Base-by-base conservation (phyloP, 495 filamentous ascomycete genomes). In the Wilcoxina mikolae region DNA sequence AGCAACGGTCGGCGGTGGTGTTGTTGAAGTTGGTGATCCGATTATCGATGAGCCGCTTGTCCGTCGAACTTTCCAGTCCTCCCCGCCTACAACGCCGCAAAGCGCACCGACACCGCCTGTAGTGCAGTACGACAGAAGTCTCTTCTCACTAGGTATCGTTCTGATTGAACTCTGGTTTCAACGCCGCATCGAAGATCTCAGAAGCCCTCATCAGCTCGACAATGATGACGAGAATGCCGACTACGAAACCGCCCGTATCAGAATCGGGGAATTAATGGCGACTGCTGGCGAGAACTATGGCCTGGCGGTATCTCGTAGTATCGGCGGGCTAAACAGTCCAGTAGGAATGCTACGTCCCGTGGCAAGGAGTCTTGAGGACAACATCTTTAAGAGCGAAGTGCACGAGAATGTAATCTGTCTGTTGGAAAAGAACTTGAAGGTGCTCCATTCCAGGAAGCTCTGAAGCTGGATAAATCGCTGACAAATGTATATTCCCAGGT, bases 41-140 rank as follows among this genome's bases (percentile, higher is more conserved):
- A 20, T 43, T 10, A 18, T 38, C 7, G 49, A 52, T 15, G 11
- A 33, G 18, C 49, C 49, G 20, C 11, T 52, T 26, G 26, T 52
- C 25, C 49, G 49, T 23, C 49, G 49, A 15, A 17, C 26, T 28
- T 33, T 52, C 27, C 54, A 48, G 31, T 5, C 31, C 15, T 43
- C 39, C n/a, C n/a, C n/a, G n/a, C n/a, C n/a, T n/a, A n/a, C n/a
- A n/a, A n/a, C n/a, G n/a, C n/a, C n/a, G n/a, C n/a, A n/a, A n/a
- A n/a, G n/a, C n/a, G n/a, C n/a, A n/a, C n/a, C n/a, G n/a, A n/a
- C n/a, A n/a, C n/a, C n/a, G n/a, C n/a, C n/a, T n/a, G n/a, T n/a
- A n/a, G n/a, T n/a, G n/a, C n/a, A n/a, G n/a, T n/a, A n/a, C n/a
- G n/a, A n/a, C n/a, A n/a, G n/a, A n/a, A n/a, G n/a, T n/a, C n/a